Base-by-base conservation (phyloP, 1,139 yeast species). In the Kodamaea fungicola region DNA sequence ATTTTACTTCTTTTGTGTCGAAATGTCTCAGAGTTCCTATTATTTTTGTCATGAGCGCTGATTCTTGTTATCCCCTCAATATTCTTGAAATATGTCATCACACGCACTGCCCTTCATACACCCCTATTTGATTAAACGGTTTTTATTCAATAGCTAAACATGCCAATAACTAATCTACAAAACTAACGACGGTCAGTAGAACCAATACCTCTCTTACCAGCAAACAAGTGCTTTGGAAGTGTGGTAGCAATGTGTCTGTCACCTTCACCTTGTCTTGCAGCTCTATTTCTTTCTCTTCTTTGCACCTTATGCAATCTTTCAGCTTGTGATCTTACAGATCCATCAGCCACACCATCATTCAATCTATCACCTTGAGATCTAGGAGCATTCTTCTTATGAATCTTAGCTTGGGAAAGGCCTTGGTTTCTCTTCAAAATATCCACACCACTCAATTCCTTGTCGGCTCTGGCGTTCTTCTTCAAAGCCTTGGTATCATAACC, bases 141-240 rank as follows among this genome's bases (percentile, higher is more conserved):
- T 16, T 16, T 16, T 16, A 16, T 16, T 16, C 19, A 16, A 16
- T 16, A 16, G 19, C 19, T 16, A 16, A 16, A 16, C 19, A 16
- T 16, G 19, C 19, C 19, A 16, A 16, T 9, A 24, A 27, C 29
- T 27, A 27, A 27, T 27, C 16, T 27, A 34, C 22, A 29, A 34
- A 33, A 36, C 48, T 67, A 80, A 69, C 88, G 80, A 62, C 78
- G 74, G 63, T 83, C 92, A 49, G 86, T 84, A 57, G 83, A 83
- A 61, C 96, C 96, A 59, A 79, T 80, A 72, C 96, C 92, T 71
- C 97, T 82, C 77, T 94, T 92, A 69, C 99, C 99, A 57, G 90
- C 71, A 72, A 83, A 86, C 75, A 92, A 75, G 70, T 92, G 98
- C 73, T 89, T 90, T 46, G 97, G 96, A 69, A 88, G 65, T 47